Conservation (phyloP, 1,284 basidiomycete genomes). For the Apiotrichum sp. region DNA sequence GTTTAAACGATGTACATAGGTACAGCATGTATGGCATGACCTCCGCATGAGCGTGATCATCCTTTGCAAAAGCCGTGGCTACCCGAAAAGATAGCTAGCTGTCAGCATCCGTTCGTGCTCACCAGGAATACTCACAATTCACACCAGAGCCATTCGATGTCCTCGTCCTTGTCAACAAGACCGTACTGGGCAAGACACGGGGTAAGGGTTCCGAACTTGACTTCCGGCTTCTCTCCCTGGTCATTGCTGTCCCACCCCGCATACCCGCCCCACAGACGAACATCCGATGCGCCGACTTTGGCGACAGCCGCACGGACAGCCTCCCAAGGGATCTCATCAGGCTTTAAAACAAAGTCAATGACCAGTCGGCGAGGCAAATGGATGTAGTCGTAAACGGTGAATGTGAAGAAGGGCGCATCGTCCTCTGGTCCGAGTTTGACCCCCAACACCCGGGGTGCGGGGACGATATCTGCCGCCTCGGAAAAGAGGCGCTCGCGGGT, state of each 20-base stretch:
- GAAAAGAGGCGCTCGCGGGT: neutral
- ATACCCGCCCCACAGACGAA: conserved; percentile 11
- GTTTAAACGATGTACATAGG: neutral
- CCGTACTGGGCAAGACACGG: conserved; percentile 8
- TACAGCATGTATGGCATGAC: no score
- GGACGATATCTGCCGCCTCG: neutral
- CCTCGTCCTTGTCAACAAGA: neutral
- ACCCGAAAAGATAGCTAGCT: conserved; percentile 3
- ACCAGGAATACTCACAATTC: conserved; percentile 5
- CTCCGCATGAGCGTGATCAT: no score
- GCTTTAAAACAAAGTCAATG: neutral
- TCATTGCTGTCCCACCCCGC: conserved; percentile 1
- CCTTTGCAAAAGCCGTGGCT: neutral
- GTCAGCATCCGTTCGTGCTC: neutral
- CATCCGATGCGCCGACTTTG: conserved; percentile 1
- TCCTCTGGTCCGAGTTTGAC: neutral
- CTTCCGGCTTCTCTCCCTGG: neutral
- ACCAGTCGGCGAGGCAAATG: neutral
- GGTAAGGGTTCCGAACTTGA: neutral
- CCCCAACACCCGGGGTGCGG: neutral
- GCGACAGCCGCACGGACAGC: neutral
- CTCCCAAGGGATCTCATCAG: neutral
- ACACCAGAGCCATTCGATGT: conserved; percentile 9
- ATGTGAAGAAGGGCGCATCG: neutral
- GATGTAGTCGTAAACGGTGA: neutral